Base-by-base conservation (phyloP, 306 rosid species). In the Alnus rubra region DNA sequence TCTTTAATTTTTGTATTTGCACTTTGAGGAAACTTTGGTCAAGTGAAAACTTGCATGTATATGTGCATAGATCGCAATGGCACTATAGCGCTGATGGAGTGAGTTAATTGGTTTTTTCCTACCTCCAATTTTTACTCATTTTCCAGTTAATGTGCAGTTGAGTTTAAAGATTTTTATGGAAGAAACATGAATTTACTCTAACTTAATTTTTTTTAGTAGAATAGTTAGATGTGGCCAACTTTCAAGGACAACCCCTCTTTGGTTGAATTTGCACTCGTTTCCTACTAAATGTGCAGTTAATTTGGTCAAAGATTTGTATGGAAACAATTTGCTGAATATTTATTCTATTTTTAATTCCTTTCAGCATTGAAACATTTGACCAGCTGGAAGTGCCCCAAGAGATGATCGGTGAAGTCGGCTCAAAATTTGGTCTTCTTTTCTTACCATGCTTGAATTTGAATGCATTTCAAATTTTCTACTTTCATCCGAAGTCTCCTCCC, bases 21-120 rank as follows among this genome's bases (percentile, higher is more conserved):
- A 0, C 28, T 23, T 23, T 23, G 28, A 23, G 28, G 28, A 23
- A 23, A 23, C 28, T 23, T 23, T 23, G 28, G 28, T 23, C 28
- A 23, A 23, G 28, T 23, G 28, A 23, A 23, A 23, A 33, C 76
- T 83, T 92, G 86, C 86, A 79, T 92, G 70, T 92, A 83, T 79
- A 91, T 92, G 98, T 23, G 97, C 86, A 91, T 81, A 49, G 98
- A 94, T 75, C 89, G 79, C 52, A 97, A 92, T 79, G 97, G 97
- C 62, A 89, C 90, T 82, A 85, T 92, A 4, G 82, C 91, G 63
- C 80, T 94, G 72, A 88, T 94, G 97, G 98, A 23, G 28, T 92
- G 87, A 89, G 97, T 92, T 80, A 37, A 73, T 78, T 35, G 49
- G 50, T 70, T 68, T 65, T 79, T 33, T 74, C 58, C 49, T 33